phyloP scores from a whole-genome alignment of 306 rosid species.

The Medicago arabica region DNA sequence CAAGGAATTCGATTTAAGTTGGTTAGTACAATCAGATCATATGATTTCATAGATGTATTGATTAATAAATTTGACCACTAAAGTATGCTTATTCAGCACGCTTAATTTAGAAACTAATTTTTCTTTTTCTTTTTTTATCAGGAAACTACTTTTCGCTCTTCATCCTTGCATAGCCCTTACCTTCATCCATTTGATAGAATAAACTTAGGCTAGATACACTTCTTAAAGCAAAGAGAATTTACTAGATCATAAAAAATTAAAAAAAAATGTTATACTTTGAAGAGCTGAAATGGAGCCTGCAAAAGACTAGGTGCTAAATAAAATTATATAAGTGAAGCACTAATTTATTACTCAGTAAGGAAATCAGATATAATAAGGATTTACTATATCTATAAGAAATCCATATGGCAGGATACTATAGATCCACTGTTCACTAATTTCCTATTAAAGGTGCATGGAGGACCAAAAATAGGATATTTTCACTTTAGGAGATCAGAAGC shows the following conservation, averaged over 20 bases:
- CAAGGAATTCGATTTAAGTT: too few relatives aligned
- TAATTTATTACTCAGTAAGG: not conserved
- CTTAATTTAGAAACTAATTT: too few relatives aligned
- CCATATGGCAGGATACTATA: not conserved
- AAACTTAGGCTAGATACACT: not conserved
- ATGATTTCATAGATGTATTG: too few relatives aligned
- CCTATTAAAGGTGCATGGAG: not conserved
- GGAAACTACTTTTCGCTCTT: too few relatives aligned
- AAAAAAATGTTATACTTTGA: not conserved
- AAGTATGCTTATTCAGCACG: too few relatives aligned
- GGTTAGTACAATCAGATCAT: too few relatives aligned
- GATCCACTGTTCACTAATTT: not conserved
- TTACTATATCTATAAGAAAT: not conserved
- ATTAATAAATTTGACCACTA: too few relatives aligned
- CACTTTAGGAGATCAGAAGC: constrained; percentile 2
- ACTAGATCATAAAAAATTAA: not conserved
- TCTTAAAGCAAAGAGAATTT: not conserved
- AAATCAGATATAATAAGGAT: not conserved
- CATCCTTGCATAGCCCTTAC: not conserved
- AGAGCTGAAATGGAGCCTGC: not conserved
- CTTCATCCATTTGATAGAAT: not conserved
- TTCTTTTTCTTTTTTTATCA: too few relatives aligned
- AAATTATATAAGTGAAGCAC: not conserved
- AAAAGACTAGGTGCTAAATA: not conserved
- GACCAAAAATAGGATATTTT: not conserved